A percentile compares a stretch with the other conserved stretches of the same genome.
phyloP scores from a whole-genome alignment of 1,139 yeast genomes.

The Taphrina wiesneri region DNA sequence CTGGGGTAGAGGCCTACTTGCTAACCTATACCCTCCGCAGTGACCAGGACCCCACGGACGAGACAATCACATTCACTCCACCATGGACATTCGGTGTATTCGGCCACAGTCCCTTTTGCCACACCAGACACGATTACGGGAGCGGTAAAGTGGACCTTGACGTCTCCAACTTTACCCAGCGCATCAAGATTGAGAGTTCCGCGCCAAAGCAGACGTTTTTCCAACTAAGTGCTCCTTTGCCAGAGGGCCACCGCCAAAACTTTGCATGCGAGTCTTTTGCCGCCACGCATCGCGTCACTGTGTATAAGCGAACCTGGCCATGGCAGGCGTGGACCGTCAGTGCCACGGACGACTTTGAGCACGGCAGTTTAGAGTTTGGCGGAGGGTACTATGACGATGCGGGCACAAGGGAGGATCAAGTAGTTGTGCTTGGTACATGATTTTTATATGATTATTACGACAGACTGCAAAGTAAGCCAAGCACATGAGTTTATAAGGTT shows the following conservation, averaged over 20 bases:
- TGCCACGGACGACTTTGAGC: neutral
- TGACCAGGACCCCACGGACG: neutral
- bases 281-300: constrained; percentile 11
- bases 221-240: constrained; percentile 16
- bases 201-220: constrained; percentile 23
- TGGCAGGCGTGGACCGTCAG: constrained; percentile 22
- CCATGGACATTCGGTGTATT: constrained; percentile 25
- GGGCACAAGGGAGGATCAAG: neutral
- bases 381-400: constrained; percentile 27
- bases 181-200: neutral
- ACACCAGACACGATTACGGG: neutral
- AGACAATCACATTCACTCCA: constrained; percentile 19
- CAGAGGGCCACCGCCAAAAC: constrained; percentile 25
- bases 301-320: constrained; percentile 16
- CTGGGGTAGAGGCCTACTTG: constrained; percentile 25
- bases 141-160: neutral
- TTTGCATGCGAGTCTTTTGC: constrained; percentile 28
- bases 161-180: neutral
- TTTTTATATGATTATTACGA: no score
- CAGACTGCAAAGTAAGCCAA: no score
- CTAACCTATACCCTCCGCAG: constrained; percentile 14
- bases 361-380: constrained; percentile 28
- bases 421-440: neutral
- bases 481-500: no score
- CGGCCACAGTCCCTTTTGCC: constrained; percentile 11